phyloP scores from a whole-genome alignment of 2,329 filamentous ascomycete genomes.

The Talaromyces sp. region DNA sequence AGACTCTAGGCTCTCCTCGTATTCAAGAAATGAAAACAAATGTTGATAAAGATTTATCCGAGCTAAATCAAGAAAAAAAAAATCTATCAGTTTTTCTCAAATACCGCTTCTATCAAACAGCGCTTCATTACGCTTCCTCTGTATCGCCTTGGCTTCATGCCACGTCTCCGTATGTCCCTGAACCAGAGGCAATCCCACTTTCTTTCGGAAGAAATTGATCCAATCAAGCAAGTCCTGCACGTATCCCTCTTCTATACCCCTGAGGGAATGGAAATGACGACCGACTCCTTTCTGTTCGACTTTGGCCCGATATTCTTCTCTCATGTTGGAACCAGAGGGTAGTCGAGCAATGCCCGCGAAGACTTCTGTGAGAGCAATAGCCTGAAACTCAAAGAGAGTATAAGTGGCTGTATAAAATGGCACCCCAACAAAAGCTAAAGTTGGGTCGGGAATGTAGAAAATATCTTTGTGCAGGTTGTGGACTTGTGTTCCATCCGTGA shows the following conservation, averaged over 20 bases:
- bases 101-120: constrained; percentile 9
- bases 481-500: constrained; percentile 58
- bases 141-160: constrained; percentile 24
- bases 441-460: constrained; percentile 64
- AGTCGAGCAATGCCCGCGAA: constrained; percentile 49
- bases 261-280: constrained; percentile 11
- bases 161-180: constrained; percentile 30
- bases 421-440: constrained; percentile 60
- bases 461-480: constrained; percentile 68
- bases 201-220: constrained; percentile 25
- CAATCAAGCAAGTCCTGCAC: constrained; percentile 12
- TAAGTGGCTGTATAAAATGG: constrained; percentile 62
- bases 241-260: constrained; percentile 8
- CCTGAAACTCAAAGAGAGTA: constrained; percentile 65
- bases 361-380: constrained; percentile 55
- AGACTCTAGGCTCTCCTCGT: neutral
- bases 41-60: neutral
- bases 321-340: constrained; percentile 35
- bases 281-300: constrained; percentile 7
- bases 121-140: constrained; percentile 20
- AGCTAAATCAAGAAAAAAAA: too few species aligned
- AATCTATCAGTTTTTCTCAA: too few species aligned
- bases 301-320: constrained; percentile 15
- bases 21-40: too few species aligned
- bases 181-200: constrained; percentile 20